Evolutionary conservation across 75 land plant genomes (phyloP), one percentile per base, ranked within the genome.

Genomic region (Picea sitchensis): DNA sequence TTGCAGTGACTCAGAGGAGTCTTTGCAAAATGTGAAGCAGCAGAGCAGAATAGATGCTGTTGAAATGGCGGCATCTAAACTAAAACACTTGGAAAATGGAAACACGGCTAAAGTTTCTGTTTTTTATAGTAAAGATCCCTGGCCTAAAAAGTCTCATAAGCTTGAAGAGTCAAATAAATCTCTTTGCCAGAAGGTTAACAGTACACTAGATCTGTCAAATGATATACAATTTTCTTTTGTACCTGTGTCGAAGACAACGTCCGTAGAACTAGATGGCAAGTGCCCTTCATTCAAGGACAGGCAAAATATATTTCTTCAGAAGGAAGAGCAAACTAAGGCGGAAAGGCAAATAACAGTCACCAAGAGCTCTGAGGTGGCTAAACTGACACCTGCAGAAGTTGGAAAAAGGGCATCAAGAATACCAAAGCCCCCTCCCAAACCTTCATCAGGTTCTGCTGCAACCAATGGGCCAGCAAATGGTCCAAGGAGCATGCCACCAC

Each of bases 371-470:
- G 82, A 80, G 20, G 72, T 79, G 14, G 51, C 86, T 38, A 81
- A 58, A 17, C 78, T 84, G 18, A 79, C 59, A 17, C 65, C 89
- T 32, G 75, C 86, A 12, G 75, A 78, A 44, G 74, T 87, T 8
- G 87, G 80, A 81, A 88, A 86, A 47, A 83, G 97, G 18, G 84
- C 26, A n/a, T 87, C 93, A 62, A 71, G 96, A 23, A 85, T 86
- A 65, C 92, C 96, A 41, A 93, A 88, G 63, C 98, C 98, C 7
- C 96, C 98, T 26, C 98, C 98, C 15, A 85, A 76, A 61, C 90
- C 88, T 34, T 81, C 85, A 1, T 73, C 80, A n/a, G 38, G 80
- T 20, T 20, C 84, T 36, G 14, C 79, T 23, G 44, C 84, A 32
- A 65, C 86, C 2, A 56, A 59, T 2, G 23, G 51, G 12, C 31